These are phyloP conservation scores for Fraxinus pennsylvanica DNA, from an alignment of 257 asterid species.

Conservation along the genomic window DNA sequence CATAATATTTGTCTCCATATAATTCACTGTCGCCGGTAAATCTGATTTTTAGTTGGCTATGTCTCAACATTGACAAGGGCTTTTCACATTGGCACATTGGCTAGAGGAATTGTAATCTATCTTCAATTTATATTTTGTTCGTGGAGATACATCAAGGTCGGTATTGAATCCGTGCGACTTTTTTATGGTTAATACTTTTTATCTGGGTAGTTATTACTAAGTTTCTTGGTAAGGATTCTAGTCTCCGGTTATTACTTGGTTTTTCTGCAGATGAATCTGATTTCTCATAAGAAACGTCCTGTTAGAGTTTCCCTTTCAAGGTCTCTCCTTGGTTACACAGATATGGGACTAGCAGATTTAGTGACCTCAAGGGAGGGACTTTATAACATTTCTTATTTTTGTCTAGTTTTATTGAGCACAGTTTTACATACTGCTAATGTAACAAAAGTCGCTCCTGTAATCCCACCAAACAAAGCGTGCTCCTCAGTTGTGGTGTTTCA, in stretches of 20 bases:
- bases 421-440: conserved; percentile 58
- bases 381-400: conserved; percentile 60
- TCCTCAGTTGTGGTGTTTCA: conserved; percentile 83
- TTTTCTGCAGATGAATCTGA: neutral
- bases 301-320: conserved; percentile 45
- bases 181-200: neutral
- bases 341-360: conserved; percentile 78
- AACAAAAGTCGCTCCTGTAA: conserved; percentile 49
- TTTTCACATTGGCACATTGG: too few species aligned
- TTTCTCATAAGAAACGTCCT: too few species aligned
- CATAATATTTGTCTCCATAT: too few species aligned
- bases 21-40: too few species aligned
- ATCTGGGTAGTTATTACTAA: neutral
- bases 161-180: too few species aligned
- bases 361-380: conserved; percentile 66
- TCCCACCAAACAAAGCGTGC: conserved; percentile 81
- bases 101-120: too few species aligned
- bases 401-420: conserved; percentile 79
- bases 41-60: too few species aligned
- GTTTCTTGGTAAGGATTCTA: neutral
- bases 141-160: too few species aligned
- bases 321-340: conserved; percentile 53
- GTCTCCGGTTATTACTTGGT: neutral
- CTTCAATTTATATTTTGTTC: too few species aligned
- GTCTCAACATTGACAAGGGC: too few species aligned